phyloP scores from a whole-genome alignment of 2,329 filamentous ascomycete genomes.

The Fusarium sp. region DNA sequence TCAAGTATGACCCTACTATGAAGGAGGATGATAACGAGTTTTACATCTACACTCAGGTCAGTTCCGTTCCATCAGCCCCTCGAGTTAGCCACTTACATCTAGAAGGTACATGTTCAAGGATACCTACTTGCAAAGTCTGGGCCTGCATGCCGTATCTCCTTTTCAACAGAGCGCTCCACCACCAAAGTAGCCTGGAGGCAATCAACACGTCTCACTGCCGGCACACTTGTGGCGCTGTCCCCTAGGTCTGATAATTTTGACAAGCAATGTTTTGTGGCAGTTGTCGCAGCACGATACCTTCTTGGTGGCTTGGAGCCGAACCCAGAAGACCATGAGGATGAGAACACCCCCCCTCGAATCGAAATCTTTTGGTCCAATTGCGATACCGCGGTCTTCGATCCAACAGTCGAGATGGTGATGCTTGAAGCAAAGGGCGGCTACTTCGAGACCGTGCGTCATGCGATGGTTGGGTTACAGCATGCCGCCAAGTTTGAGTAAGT shows the following conservation, averaged over 20 bases:
- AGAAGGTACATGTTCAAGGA: conserved; percentile 74
- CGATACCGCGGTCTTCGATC: conserved; percentile 74
- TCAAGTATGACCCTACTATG: conserved; percentile 65
- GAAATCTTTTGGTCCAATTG: conserved; percentile 78
- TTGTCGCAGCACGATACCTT: conserved; percentile 77
- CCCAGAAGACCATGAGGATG: conserved; percentile 33
- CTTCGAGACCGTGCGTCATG: conserved; percentile 81
- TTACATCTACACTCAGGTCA: conserved; percentile 76
- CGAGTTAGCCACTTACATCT: conserved; percentile 4
- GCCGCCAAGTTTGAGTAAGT: conserved; percentile 65
- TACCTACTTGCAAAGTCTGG: conserved; percentile 73
- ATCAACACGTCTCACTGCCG: conserved; percentile 64
- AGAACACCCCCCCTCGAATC: conserved; percentile 70
- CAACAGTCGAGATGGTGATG: conserved; percentile 79
- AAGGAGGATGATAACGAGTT: conserved; percentile 62
- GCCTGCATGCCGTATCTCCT: conserved; percentile 75
- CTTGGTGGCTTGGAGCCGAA: conserved; percentile 70
- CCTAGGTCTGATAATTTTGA: conserved; percentile 71
- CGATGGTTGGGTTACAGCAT: conserved; percentile 77
- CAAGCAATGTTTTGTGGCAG: conserved; percentile 75
- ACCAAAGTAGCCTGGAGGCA: conserved; percentile 75
- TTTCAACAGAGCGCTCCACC: conserved; percentile 74
- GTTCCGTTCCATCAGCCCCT: neutral
- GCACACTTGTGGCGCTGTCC: conserved; percentile 66
- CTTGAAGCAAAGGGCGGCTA: conserved; percentile 80